phyloP scores from a whole-genome alignment of 768 basidiomycete genomes.

The Pleurotus platypus region DNA sequence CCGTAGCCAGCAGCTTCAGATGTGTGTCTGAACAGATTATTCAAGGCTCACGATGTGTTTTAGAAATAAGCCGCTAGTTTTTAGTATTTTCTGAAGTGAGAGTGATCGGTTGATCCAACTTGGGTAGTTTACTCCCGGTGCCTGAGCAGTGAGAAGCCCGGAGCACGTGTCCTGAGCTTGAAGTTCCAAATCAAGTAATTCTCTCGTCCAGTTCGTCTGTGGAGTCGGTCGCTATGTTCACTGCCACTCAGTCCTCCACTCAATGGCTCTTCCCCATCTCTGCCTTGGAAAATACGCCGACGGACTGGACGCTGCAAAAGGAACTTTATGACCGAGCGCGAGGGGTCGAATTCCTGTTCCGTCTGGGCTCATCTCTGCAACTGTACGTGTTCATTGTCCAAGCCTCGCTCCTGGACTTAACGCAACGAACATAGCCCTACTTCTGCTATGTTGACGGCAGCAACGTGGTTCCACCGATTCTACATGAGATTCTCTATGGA shows the following conservation, averaged over 20 bases:
- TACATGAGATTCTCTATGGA: conserved; percentile 86
- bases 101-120: no score
- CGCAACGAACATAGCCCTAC: conserved; percentile 52
- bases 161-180: background rate
- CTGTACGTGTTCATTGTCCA: conserved; percentile 50
- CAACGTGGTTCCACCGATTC: conserved; percentile 89
- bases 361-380: conserved; percentile 71
- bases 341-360: conserved; percentile 84
- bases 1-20: no score
- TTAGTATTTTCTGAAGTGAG: no score
- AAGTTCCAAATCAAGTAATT: background rate
- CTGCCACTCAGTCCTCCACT: conserved; percentile 17
- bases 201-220: no score
- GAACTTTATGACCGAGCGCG: conserved; percentile 78
- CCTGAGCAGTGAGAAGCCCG: no score
- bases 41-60: no score
- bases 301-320: conserved; percentile 53
- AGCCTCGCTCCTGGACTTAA: conserved; percentile 9
- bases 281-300: conserved; percentile 57
- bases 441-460: conserved; percentile 81
- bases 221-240: no score
- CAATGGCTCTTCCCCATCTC: conserved; percentile 76
- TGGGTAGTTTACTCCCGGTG: no score
- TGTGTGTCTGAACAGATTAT: no score
- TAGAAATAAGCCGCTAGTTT: no score